These are phyloP conservation scores for Yamadazyma atlantica DNA, from an alignment of 1,139 yeast genomes.

Conservation along the genomic window DNA sequence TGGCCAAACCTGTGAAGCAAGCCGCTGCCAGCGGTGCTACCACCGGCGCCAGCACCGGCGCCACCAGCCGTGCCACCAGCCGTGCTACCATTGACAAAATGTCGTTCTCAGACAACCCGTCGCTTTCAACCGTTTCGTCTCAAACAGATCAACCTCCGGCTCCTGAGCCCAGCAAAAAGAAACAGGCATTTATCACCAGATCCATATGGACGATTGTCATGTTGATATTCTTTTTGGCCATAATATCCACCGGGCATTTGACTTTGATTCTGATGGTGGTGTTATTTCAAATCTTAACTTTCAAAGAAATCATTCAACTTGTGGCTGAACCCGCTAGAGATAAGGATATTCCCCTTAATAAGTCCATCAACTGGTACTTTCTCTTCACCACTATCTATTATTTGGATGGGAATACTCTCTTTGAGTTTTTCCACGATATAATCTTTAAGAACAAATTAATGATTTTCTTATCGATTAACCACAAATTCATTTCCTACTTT, in stretches of 20 bases:
- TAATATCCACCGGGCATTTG: slow-evolving; percentile 84
- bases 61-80: no score
- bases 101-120: not conserved
- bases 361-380: slow-evolving; percentile 88
- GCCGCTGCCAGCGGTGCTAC: no score
- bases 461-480: slow-evolving; percentile 58
- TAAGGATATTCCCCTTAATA: slow-evolving; percentile 78
- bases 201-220: slow-evolving; percentile 95
- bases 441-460: slow-evolving; percentile 45
- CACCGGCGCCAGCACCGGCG: no score
- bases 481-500: slow-evolving; percentile 80
- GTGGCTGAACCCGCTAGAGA: slow-evolving; percentile 83
- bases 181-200: slow-evolving; percentile 81
- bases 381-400: slow-evolving; percentile 80
- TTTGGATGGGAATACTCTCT: slow-evolving; percentile 82
- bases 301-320: slow-evolving; percentile 87
- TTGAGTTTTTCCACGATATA: slow-evolving; percentile 53
- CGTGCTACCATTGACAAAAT: no score
- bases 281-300: slow-evolving; percentile 75
- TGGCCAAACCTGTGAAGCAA: not conserved
- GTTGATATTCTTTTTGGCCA: slow-evolving; percentile 71
- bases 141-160: not conserved
- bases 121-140: not conserved
- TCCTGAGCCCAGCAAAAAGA: slow-evolving; percentile 59
- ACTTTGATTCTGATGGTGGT: slow-evolving; percentile 74